Base-by-base conservation (phyloP, 139 green algal species). In the Desmodesmus armatus region DNA sequence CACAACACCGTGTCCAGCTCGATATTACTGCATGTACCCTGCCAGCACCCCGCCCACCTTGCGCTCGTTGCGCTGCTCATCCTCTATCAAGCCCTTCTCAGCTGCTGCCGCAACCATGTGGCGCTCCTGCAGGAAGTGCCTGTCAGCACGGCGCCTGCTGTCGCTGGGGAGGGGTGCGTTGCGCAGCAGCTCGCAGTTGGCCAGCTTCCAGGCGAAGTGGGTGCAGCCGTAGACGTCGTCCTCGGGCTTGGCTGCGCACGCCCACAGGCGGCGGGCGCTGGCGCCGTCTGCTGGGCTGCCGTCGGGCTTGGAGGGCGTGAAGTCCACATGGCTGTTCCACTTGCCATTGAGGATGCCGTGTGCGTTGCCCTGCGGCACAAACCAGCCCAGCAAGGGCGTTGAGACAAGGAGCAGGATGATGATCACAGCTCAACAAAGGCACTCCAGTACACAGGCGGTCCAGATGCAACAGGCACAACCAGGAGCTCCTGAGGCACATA, bases 211-310 rank as follows among this genome's bases (percentile, higher is more conserved):
- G 3, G 96, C 96, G 87, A 98, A 99, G 70, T 94, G 44, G 19
- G 95, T 99, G 91, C 97, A 97, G 55, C 88, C 88, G 88, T 98
- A 99, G 82, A 96, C 94, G 90, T 98, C 96, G 40, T 89, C 91
- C 65, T 88, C 84, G 17, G 96, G 96, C 91, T 95, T 95, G 23
- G 87, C 82, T 5, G 65, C 78, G 85, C 93, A 95, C 49, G 86
- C 92, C 96, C 96, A 99, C 40, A 98, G 70, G 65, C 92, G 89
- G 39, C 87, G 73, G 21, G 83, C 84, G 90, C 70, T 2, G 82
- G 87, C n/a, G 83, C 94, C 0, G 78, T 78, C 39, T 92, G 49
- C 29, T 0, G 93, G 89, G 9, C 91, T 89, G 40, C 95, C 96
- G 27, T 94, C 88, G 9, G 84, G 78, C 55, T 96, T 93, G 74